phyloP scores from a whole-genome alignment of 805 yeast species.

The Candida boleticola region DNA sequence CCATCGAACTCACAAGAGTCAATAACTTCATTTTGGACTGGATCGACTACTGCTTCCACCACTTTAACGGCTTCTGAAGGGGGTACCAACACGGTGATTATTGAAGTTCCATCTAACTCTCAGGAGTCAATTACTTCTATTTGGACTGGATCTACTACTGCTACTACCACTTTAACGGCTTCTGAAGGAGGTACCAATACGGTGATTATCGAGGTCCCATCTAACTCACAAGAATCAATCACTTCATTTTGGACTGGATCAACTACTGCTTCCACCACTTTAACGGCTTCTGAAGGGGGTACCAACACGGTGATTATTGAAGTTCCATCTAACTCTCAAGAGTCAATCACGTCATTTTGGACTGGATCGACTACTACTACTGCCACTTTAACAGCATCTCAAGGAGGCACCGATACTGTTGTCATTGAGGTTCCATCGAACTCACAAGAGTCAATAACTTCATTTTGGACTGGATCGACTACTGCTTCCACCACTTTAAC shows the following conservation, averaged over 20 bases:
- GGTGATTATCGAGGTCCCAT: conserved; percentile 10
- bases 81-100: conserved; percentile 7
- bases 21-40: conserved; percentile 3
- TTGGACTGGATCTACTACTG: conserved; percentile 10
- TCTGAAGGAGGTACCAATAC: conserved; percentile 8
- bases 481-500: no score
- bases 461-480: no score
- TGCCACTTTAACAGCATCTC: not conserved
- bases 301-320: conserved; percentile 11
- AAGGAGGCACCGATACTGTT: conserved; percentile 7
- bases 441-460: no score
- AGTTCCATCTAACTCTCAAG: conserved; percentile 6
- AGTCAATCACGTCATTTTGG: conserved; percentile 13
- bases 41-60: not conserved
- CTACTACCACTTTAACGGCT: conserved; percentile 8
- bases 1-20: conserved; percentile 2
- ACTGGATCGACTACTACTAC: conserved; percentile 8
- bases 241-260: no score
- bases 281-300: conserved; percentile 7
- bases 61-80: conserved; percentile 1
- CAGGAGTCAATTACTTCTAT: conserved; percentile 6
- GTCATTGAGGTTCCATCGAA: conserved; percentile 8
- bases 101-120: conserved; percentile 12
- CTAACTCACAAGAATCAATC: no score
- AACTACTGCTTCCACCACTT: conserved; percentile 6